Evolutionary conservation across 2,329 filamentous ascomycete genomes (phyloP).

Genomic region (Pseudohalonectria lignicola): DNA sequence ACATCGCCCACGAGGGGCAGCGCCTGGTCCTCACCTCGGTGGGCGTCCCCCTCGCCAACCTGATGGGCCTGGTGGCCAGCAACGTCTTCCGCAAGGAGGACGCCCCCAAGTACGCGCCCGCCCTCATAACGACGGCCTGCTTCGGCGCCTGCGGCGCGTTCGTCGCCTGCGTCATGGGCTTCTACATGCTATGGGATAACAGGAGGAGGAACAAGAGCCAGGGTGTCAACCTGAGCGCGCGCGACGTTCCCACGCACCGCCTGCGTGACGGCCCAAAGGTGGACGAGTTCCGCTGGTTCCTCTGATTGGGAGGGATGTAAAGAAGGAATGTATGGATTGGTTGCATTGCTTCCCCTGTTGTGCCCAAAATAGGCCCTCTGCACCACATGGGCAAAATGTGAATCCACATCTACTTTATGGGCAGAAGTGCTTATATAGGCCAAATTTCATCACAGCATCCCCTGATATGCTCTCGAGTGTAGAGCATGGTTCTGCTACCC

Average conservation of each 20-base stretch:
- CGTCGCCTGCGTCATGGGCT: conserved; percentile 39
- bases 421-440: no score
- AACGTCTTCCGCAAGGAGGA: conserved; percentile 9
- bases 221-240: conserved; percentile 41
- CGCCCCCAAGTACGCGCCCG: conserved; percentile 26
- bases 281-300: conserved; percentile 45
- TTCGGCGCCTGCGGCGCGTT: conserved; percentile 49
- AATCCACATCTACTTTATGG: no score
- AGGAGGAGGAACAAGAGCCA: conserved; percentile 41
- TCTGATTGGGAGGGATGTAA: no score
- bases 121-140: conserved; percentile 49
- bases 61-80: conserved; percentile 9
- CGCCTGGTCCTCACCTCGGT: conserved; percentile 10
- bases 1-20: conserved; percentile 11
- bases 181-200: conserved; percentile 56
- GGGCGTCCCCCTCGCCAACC: conserved; percentile 11
- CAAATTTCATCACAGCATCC: no score
- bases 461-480: no score
- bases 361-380: no score
- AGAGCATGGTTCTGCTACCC: no score
- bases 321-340: no score
- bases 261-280: conserved; percentile 40
- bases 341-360: no score
- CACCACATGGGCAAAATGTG: no score
- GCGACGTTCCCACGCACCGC: conserved; percentile 41